Percentiles rank a stretch among this genome's conserved stretches.
Conservation (phyloP, 2,329 filamentous ascomycete genomes). For the Verticillium klebahnii region DNA sequence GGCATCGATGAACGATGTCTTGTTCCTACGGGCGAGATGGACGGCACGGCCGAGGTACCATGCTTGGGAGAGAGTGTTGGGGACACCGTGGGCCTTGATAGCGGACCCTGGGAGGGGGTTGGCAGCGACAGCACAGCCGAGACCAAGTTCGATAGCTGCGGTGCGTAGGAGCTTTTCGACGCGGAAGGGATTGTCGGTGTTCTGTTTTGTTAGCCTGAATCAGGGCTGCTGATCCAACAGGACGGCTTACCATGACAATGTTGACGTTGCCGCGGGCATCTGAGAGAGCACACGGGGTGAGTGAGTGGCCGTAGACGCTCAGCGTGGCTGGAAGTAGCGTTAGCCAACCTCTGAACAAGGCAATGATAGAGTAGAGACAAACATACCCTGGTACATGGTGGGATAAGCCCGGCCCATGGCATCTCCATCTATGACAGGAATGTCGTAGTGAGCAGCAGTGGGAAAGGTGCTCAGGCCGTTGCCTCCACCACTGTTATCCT, state of each 20-base stretch:
- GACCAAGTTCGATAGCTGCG: conserved; percentile 31
- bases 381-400: conserved; percentile 28
- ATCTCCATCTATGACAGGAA: conserved; percentile 31
- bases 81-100: conserved; percentile 27
- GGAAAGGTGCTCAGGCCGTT: conserved; percentile 32
- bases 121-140: conserved; percentile 29
- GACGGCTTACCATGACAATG: conserved; percentile 23
- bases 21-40: conserved; percentile 21
- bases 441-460: conserved; percentile 26
- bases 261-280: conserved; percentile 30
- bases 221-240: background rate
- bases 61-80: conserved; percentile 26
- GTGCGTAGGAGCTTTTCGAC: conserved; percentile 30
- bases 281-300: conserved; percentile 30
- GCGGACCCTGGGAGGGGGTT: conserved; percentile 25
- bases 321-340: conserved; percentile 22
- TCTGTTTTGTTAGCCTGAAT: conserved; percentile 15
- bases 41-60: conserved; percentile 28
- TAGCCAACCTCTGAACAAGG: background rate
- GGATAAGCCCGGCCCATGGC: conserved; percentile 33
- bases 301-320: conserved; percentile 31
- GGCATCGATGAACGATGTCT: conserved; percentile 22
- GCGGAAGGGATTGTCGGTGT: conserved; percentile 25
- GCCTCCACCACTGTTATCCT: conserved; percentile 25
- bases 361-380: too few relatives aligned